A percentile compares a stretch with the other conserved stretches of the same genome.
Evolutionary conservation across 2,329 filamentous ascomycete genomes (phyloP).

Genomic region (Macroventuria anomochaeta): DNA sequence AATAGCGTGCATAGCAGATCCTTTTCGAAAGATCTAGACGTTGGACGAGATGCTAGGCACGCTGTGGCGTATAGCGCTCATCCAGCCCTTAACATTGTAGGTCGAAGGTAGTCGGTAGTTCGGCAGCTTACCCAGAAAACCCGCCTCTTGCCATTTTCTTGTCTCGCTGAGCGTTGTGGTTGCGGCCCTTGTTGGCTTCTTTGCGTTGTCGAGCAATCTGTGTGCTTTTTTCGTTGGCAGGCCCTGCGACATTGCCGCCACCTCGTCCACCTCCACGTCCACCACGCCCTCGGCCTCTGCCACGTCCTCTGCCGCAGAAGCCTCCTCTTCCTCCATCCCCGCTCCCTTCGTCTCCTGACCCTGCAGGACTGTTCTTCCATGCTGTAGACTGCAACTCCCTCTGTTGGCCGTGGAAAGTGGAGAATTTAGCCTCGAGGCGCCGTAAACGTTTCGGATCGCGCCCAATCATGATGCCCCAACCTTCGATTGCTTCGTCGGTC

Average conservation of each 20-base stretch:
- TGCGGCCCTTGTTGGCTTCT: constrained; percentile 84
- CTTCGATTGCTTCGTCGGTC: constrained; percentile 93
- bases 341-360: constrained; percentile 60
- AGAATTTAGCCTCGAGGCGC: constrained; percentile 73
- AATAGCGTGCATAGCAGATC: too few relatives aligned
- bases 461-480: constrained; percentile 86
- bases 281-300: constrained; percentile 45
- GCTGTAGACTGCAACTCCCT: constrained; percentile 68
- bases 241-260: constrained; percentile 66
- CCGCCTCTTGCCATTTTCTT: constrained; percentile 68
- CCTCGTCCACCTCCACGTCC: constrained; percentile 45
- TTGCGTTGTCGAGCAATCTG: constrained; percentile 75
- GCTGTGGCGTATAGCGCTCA: neutral
- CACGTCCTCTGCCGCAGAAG: constrained; percentile 41
- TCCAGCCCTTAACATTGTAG: neutral
- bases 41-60: neutral
- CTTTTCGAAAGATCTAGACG: neutral
- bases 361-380: constrained; percentile 60
- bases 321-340: constrained; percentile 55
- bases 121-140: constrained; percentile 47
- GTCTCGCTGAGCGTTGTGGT: constrained; percentile 73
- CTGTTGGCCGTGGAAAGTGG: constrained; percentile 71
- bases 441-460: constrained; percentile 73
- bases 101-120: neutral
- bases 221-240: constrained; percentile 72